phyloP scores from a whole-genome alignment of 176 grass and related monocot species.

The Aegilops longissima region DNA sequence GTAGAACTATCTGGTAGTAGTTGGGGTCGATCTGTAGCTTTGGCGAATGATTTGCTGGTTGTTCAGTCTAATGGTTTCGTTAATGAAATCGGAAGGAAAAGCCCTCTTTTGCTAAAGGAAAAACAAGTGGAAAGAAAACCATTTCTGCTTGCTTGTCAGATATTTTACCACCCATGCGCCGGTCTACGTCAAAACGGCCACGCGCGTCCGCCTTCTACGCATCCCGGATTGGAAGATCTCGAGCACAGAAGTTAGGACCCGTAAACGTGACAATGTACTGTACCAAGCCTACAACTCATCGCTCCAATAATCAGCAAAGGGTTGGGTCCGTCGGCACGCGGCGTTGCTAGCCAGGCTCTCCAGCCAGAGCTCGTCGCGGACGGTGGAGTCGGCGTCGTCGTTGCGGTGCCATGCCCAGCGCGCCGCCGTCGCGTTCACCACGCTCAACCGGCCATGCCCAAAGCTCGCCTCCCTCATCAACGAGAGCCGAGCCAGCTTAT shows the following conservation, averaged over 20 bases:
- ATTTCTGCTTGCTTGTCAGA: not conserved
- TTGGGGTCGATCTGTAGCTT: no score
- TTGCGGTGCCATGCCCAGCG: conserved; percentile 96
- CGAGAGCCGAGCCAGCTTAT: conserved; percentile 60
- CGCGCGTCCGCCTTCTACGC: not conserved
- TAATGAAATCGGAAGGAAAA: no score
- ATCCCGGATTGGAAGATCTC: not conserved
- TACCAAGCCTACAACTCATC: conserved; percentile 44
- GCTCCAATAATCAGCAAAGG: not conserved
- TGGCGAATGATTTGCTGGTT: no score
- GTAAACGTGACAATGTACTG: not conserved
- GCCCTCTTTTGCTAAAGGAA: no score
- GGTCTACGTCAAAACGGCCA: not conserved
- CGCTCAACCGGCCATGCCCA: conserved; percentile 68
- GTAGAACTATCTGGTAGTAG: no score
- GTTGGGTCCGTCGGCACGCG: conserved; percentile 1
- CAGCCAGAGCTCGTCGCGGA: conserved; percentile 73
- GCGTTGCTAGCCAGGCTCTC: conserved; percentile 47
- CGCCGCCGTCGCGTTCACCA: conserved; percentile 67
- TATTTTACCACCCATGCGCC: not conserved
- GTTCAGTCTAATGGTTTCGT: no score
- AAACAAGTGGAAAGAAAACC: not conserved
- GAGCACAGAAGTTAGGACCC: not conserved
- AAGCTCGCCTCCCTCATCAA: conserved; percentile 77
- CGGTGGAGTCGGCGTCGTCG: conserved; percentile 59